Base-by-base conservation (phyloP, 176 grass and related monocot species). In the Hsuehochloa calcarea region DNA sequence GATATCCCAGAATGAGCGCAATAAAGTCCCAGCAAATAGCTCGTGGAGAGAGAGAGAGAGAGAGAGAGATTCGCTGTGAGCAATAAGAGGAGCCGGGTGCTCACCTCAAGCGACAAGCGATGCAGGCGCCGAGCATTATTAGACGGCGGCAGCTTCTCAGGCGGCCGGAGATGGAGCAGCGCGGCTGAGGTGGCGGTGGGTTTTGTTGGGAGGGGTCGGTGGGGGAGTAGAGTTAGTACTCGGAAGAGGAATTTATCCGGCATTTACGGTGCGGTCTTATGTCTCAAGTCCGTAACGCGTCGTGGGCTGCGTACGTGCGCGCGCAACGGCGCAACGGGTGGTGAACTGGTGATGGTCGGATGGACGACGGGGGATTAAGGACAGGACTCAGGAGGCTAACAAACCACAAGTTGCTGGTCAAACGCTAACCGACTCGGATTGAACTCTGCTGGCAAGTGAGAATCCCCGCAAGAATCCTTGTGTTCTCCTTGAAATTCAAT, bases 191-290 rank as follows among this genome's bases (percentile, higher is more conserved):
- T 12, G 74, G 60, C 59, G 3, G 60, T 1, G 64, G 77, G 70
- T 75, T 69, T 44, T 22, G 54, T 44, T 22, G 54, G 55, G 35
- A 61, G 60, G 87, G 74, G 15, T 23, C 63, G 5, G n/a, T 72
- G 68, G 68, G 34, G 72, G 46, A 72, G 45, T 64, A 66, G 20
- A 41, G 49, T 27, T 26, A 3, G 8, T 7, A 37, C 12, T 73
- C 19, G 29, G 65, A 38, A 64, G 68, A 22, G 35, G 29, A 85
- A 80, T 75, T 67, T 88, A 64, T 58, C 41, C n/a, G n/a, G n/a
- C n/a, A n/a, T n/a, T n/a, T 3, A 5, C 15, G 15, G 40, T 20
- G 75, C 41, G 65, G 51, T 37, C 15, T 55, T 20, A 4, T 64
- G 75, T 25, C 10, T 34, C 17, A 43, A 16, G 34, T 22, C 44